Evolutionary conservation across 2,329 filamentous ascomycete genomes (phyloP).

Genomic region (Niveomyces coronatus): DNA sequence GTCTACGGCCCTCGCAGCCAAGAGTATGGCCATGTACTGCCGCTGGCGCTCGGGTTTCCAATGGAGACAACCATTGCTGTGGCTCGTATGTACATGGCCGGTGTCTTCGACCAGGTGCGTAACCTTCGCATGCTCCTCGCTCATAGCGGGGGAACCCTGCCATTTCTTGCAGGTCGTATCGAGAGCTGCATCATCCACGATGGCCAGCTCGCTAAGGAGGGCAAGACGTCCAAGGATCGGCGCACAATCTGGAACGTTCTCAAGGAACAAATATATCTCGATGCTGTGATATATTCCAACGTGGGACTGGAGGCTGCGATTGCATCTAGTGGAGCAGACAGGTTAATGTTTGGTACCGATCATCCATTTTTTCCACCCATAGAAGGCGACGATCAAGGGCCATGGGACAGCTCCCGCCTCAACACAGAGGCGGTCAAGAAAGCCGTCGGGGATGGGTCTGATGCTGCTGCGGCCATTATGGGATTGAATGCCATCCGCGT

Average conservation of each 20-base stretch:
- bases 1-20: slow-evolving; percentile 66
- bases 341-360: slow-evolving; percentile 73
- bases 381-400: slow-evolving; percentile 46
- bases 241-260: slow-evolving; percentile 47
- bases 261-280: slow-evolving; percentile 70
- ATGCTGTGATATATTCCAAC: slow-evolving; percentile 75
- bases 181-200: slow-evolving; percentile 84
- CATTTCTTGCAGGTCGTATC: slow-evolving; percentile 79
- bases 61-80: slow-evolving; percentile 90
- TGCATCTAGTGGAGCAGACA: slow-evolving; percentile 54
- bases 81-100: slow-evolving; percentile 74
- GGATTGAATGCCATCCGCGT: slow-evolving; percentile 49
- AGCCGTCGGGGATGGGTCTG: slow-evolving; percentile 35
- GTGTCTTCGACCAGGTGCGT: slow-evolving; percentile 69
- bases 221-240: slow-evolving; percentile 38
- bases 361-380: slow-evolving; percentile 80
- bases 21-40: slow-evolving; percentile 79
- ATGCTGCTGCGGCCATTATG: slow-evolving; percentile 42
- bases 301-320: slow-evolving; percentile 63
- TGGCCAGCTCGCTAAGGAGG: slow-evolving; percentile 57
- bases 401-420: slow-evolving; percentile 58
- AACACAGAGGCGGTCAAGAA: slow-evolving; percentile 42
- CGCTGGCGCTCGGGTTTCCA: slow-evolving; percentile 77
- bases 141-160: slow-evolving; percentile 80
- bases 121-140: slow-evolving; percentile 66